phyloP scores from a whole-genome alignment of 2,329 filamentous ascomycete species.

The Claviceps sp. region DNA sequence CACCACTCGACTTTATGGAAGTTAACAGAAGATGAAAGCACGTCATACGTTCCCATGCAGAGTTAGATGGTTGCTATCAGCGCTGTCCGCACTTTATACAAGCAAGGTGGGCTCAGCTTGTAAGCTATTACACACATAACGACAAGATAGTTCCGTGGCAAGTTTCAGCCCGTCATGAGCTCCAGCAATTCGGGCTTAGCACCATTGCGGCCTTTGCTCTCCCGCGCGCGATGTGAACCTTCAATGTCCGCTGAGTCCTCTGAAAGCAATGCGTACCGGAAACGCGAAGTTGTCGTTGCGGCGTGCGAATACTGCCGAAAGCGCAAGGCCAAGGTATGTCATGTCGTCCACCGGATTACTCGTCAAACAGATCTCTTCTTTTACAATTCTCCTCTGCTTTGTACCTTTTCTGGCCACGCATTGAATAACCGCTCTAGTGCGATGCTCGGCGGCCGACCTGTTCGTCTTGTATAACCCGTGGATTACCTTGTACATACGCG shows the following conservation, averaged over 20 bases:
- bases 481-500: neutral
- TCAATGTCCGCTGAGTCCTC: neutral
- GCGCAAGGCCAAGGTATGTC: neutral
- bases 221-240: neutral
- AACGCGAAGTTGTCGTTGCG: neutral
- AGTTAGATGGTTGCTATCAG: no score
- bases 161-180: neutral
- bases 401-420: neutral
- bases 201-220: neutral
- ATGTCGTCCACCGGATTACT: neutral
- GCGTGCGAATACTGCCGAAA: slow-evolving; percentile 1
- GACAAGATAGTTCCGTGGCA: neutral
- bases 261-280: neutral
- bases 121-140: neutral
- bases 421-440: neutral
- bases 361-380: neutral
- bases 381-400: neutral
- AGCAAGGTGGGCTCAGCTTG: no score
- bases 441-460: slow-evolving; percentile 1
- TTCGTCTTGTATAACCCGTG: neutral
- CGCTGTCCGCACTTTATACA: no score
- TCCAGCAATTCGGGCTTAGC: neutral
- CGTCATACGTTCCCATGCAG: no score
- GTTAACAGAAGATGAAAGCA: no score
- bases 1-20: no score